A percentile compares a stretch with the other conserved stretches of the same genome.
Conservation (phyloP, 2,329 filamentous ascomycete species). For the Botrytis fabae region DNA sequence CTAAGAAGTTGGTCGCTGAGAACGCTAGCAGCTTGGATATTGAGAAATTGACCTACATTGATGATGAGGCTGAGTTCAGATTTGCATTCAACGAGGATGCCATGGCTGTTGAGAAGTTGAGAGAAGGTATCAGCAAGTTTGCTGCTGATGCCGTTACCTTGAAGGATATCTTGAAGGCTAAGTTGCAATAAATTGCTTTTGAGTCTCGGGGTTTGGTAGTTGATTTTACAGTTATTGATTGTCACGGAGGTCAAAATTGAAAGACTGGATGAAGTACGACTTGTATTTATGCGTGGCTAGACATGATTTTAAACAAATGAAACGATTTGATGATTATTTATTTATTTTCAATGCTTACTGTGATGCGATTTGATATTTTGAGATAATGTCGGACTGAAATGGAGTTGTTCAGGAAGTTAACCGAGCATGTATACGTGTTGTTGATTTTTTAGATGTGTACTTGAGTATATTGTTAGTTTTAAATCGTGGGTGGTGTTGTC, state of each 20-base stretch:
- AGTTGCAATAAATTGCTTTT: constrained; percentile 54
- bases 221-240: constrained; percentile 5
- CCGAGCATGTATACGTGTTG: not conserved
- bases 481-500: not conserved
- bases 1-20: constrained; percentile 85
- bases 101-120: constrained; percentile 99
- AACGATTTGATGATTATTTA: constrained; percentile 11
- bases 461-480: not conserved
- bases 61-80: constrained; percentile 86
- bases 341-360: not conserved
- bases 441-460: not conserved
- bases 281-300: constrained; percentile 1
- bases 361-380: not conserved
- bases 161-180: constrained; percentile 87
- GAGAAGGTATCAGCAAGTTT: constrained; percentile 99
- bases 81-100: constrained; percentile 99
- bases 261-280: not conserved
- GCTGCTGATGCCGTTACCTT: constrained; percentile 92
- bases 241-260: constrained; percentile 16
- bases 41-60: constrained; percentile 87
- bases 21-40: constrained; percentile 69
- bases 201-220: not conserved
- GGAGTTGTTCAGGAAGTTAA: not conserved
- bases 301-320: constrained; percentile 6
- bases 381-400: not conserved